Evolutionary conservation across 1,284 basidiomycete genomes (phyloP).

Genomic region (Melanopsichium pennsylvanicum): DNA sequence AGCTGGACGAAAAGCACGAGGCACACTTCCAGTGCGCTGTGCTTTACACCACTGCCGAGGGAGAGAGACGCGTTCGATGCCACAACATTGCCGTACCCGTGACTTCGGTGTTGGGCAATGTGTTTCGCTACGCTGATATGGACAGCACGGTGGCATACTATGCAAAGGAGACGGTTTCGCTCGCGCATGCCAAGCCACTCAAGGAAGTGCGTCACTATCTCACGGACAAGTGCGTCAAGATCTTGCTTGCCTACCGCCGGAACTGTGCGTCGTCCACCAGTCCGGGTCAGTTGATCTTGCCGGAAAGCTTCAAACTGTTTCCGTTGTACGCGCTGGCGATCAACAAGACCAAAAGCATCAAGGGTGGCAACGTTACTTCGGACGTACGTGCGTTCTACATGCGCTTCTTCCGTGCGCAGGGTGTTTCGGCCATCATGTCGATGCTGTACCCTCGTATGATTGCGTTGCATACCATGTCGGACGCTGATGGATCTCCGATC

Average conservation of each 20-base stretch:
- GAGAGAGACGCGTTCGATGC: slow-evolving; percentile 83
- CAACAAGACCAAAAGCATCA: slow-evolving; percentile 88
- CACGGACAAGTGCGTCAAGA: slow-evolving; percentile 82
- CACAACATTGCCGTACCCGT: slow-evolving; percentile 85
- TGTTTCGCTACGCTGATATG: slow-evolving; percentile 91
- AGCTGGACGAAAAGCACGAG: slow-evolving; percentile 78
- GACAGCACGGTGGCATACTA: slow-evolving; percentile 81
- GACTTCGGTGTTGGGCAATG: slow-evolving; percentile 83
- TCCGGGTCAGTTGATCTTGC: slow-evolving; percentile 87
- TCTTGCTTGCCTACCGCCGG: slow-evolving; percentile 86
- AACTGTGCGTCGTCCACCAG: slow-evolving; percentile 87
- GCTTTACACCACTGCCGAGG: slow-evolving; percentile 82
- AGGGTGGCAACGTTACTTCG: slow-evolving; percentile 84
- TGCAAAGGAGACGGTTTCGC: slow-evolving; percentile 77
- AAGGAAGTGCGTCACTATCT: slow-evolving; percentile 82
- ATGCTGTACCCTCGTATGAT: slow-evolving; percentile 89
- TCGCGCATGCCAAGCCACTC: slow-evolving; percentile 76
- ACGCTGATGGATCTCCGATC: slow-evolving; percentile 76
- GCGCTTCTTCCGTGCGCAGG: slow-evolving; percentile 77
- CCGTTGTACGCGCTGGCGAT: slow-evolving; percentile 85
- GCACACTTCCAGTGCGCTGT: slow-evolving; percentile 89
- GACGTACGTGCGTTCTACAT: slow-evolving; percentile 90
- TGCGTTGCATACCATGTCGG: slow-evolving; percentile 84
- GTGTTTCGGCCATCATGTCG: slow-evolving; percentile 76
- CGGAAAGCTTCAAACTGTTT: slow-evolving; percentile 89